Evolutionary conservation across 2,329 filamentous ascomycete species (phyloP).

Genomic region (Diaporthe ampelina): DNA sequence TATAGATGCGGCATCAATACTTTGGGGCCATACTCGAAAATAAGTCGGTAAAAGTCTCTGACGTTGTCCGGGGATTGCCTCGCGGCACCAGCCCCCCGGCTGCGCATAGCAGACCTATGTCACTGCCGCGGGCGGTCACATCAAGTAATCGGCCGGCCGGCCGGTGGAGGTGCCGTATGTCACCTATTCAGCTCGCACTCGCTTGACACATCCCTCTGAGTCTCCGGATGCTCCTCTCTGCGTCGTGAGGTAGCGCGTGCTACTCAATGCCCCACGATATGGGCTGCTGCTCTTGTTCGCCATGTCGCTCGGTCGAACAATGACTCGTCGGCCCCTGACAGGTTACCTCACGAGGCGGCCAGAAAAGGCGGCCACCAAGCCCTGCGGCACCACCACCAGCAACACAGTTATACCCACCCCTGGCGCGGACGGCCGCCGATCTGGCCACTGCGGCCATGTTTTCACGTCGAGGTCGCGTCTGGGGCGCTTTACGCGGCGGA

Average conservation of each 20-base stretch:
- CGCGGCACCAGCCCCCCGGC: neutral
- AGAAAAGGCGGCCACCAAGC: conserved; percentile 17
- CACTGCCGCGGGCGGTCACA: neutral
- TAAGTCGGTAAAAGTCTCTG: neutral
- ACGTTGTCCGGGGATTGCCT: neutral
- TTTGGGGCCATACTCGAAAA: neutral
- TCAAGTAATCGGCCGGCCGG: neutral
- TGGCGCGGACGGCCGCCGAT: conserved; percentile 29
- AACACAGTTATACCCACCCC: conserved; percentile 24
- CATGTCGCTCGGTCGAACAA: conserved; percentile 28
- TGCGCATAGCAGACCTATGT: neutral
- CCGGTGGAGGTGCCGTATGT: neutral
- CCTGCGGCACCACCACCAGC: conserved; percentile 4
- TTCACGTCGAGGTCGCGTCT: conserved; percentile 23
- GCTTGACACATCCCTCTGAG: conserved; percentile 17
- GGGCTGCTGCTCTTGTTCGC: conserved; percentile 5
- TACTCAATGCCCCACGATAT: conserved; percentile 12
- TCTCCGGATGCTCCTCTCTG: neutral
- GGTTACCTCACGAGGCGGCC: conserved; percentile 28
- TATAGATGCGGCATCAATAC: neutral
- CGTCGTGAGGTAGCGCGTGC: conserved; percentile 1
- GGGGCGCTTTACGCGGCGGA: conserved; percentile 29
- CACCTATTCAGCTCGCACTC: conserved; percentile 11
- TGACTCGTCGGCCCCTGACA: conserved; percentile 32
- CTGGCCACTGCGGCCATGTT: conserved; percentile 6